A percentile compares a stretch with the other conserved stretches of the same genome.
Conservation (phyloP, 495 filamentous ascomycete genomes). For the Aspergillus nanangensis region DNA sequence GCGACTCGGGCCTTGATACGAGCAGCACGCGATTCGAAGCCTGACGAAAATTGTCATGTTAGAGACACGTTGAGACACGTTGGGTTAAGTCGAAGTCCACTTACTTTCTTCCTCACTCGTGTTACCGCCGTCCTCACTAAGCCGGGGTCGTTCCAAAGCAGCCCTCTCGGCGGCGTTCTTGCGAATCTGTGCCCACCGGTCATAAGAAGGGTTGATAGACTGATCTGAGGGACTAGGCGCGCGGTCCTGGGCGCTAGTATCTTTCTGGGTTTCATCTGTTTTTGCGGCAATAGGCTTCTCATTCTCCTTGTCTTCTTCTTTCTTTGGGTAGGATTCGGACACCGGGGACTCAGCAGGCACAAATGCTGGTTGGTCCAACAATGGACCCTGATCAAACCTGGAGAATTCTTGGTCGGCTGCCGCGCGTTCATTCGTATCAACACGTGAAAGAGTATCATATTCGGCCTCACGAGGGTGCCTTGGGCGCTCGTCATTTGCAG, state of each 20-base stretch:
- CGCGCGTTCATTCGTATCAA: slow-evolving; percentile 60
- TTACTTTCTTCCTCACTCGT: slow-evolving; percentile 95
- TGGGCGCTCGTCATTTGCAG: slow-evolving; percentile 28
- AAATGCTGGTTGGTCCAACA: slow-evolving; percentile 83
- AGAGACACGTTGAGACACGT: slow-evolving; percentile 6
- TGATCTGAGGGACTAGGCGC: slow-evolving; percentile 1
- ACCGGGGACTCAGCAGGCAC: slow-evolving; percentile 61
- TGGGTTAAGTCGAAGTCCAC: slow-evolving; percentile 24
- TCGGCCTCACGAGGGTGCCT: slow-evolving; percentile 47
- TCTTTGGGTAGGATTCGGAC: slow-evolving; percentile 17
- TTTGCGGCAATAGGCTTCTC: background rate
- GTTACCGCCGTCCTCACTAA: slow-evolving; percentile 69
- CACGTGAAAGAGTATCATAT: slow-evolving; percentile 53
- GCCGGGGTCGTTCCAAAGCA: slow-evolving; percentile 53
- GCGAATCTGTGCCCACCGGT: slow-evolving; percentile 92
- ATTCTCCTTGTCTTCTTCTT: slow-evolving; percentile 4
- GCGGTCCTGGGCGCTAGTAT: too few relatives aligned
- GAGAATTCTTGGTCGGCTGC: slow-evolving; percentile 70
- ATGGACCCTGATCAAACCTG: slow-evolving; percentile 85
- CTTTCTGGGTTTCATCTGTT: too few relatives aligned
- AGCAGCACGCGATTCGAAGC: slow-evolving; percentile 92
- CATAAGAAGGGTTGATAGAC: slow-evolving; percentile 37
- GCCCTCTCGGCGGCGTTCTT: slow-evolving; percentile 87
- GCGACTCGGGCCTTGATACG: slow-evolving; percentile 97
- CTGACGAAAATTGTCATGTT: slow-evolving; percentile 36